phyloP scores from a whole-genome alignment of 129 eudicot genomes.

The Centaurea solstitialis region DNA sequence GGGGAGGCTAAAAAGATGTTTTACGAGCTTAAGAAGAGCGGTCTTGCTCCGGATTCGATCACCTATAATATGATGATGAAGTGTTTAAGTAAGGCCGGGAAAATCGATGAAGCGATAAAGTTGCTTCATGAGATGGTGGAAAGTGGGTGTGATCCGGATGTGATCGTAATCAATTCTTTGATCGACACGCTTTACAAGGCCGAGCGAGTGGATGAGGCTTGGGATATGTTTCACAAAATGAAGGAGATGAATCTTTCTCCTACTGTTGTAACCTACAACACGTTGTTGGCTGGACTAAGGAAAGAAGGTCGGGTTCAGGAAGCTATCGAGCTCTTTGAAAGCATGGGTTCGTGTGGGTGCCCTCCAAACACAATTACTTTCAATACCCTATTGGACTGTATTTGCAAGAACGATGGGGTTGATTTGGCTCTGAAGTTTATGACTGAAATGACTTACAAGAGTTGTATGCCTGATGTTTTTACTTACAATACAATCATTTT shows the following conservation, averaged over 20 bases:
- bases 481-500: constrained; percentile 80
- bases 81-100: constrained; percentile 77
- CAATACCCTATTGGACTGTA: constrained; percentile 82
- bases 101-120: constrained; percentile 69
- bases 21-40: constrained; percentile 69
- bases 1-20: constrained; percentile 75
- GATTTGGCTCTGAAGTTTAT: constrained; percentile 74
- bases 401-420: constrained; percentile 81
- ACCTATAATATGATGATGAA: constrained; percentile 98
- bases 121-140: constrained; percentile 77
- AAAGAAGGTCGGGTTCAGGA: constrained; percentile 82
- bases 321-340: constrained; percentile 56
- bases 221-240: constrained; percentile 74
- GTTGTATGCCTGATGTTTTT: constrained; percentile 77
- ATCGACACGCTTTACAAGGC: constrained; percentile 83
- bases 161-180: constrained; percentile 71
- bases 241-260: constrained; percentile 76
- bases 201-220: constrained; percentile 81
- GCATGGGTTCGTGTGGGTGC: constrained; percentile 60
- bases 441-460: constrained; percentile 56
- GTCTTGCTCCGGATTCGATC: constrained; percentile 86
- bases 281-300: constrained; percentile 81
- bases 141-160: constrained; percentile 74
- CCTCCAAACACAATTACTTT: constrained; percentile 81
- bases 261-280: constrained; percentile 89